Evolutionary conservation across 1,284 basidiomycete species (phyloP).

Genomic region (Trametes polyzona): DNA sequence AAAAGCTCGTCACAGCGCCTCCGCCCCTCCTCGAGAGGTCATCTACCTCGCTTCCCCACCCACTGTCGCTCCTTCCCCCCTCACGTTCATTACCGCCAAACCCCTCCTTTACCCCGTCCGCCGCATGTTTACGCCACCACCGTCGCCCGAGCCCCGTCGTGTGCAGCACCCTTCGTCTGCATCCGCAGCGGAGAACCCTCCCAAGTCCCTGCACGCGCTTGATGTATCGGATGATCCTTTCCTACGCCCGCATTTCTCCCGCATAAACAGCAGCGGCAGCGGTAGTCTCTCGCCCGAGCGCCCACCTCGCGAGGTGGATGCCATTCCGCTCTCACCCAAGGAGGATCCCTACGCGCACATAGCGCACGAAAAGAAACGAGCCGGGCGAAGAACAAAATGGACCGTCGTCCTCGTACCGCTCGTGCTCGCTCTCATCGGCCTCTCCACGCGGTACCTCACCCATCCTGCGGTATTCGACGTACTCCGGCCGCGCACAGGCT

Average conservation of each 20-base stretch:
- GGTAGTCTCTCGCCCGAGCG: slow-evolving; percentile 15
- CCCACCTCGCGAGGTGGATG: neutral
- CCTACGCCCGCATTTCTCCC: slow-evolving; percentile 14
- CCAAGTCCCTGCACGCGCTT: slow-evolving; percentile 13
- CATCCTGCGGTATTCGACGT: slow-evolving; percentile 52
- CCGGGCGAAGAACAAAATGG: slow-evolving; percentile 49
- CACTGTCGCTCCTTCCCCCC: slow-evolving; percentile 26
- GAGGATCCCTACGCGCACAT: slow-evolving; percentile 19
- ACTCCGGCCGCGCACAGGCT: slow-evolving; percentile 35
- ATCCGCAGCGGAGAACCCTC: slow-evolving; percentile 12
- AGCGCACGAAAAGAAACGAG: slow-evolving; percentile 27
- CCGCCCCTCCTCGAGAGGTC: slow-evolving; percentile 2
- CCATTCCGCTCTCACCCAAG: slow-evolving; percentile 15
- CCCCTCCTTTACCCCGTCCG: slow-evolving; percentile 2
- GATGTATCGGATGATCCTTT: slow-evolving; percentile 13
- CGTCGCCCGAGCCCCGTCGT: slow-evolving; percentile 44
- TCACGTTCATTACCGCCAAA: slow-evolving; percentile 30
- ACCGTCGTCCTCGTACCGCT: slow-evolving; percentile 58
- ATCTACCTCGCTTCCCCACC: slow-evolving; percentile 8
- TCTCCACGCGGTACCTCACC: slow-evolving; percentile 51
- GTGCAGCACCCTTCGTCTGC: slow-evolving; percentile 7
- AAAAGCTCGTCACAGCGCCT: slow-evolving; percentile 10
- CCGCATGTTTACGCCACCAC: slow-evolving; percentile 56
- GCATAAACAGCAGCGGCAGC: slow-evolving; percentile 14
- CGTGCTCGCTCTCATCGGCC: slow-evolving; percentile 54